Evolutionary conservation across 495 filamentous ascomycete species (phyloP).

Genomic region (Penicillium argentinense): DNA sequence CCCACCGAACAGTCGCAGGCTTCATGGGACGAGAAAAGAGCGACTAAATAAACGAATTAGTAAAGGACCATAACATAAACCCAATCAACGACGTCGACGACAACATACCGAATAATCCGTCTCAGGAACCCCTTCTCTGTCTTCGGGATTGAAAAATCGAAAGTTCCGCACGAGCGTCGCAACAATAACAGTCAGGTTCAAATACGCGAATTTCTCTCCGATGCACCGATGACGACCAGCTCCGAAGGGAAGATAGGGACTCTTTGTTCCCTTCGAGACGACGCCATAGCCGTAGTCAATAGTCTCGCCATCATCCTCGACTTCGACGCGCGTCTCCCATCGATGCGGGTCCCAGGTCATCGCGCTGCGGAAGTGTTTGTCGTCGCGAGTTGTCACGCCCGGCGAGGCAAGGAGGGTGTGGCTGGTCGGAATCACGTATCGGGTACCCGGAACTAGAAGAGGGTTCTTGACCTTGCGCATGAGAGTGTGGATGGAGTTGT

Average conservation of each 20-base stretch:
- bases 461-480: constrained; percentile 81
- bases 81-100: neutral
- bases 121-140: constrained; percentile 63
- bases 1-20: constrained; percentile 66
- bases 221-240: constrained; percentile 94
- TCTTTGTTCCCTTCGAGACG: constrained; percentile 80
- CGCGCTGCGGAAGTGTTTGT: constrained; percentile 78
- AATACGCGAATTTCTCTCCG: constrained; percentile 94
- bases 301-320: constrained; percentile 65
- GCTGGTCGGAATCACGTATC: constrained; percentile 71
- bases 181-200: constrained; percentile 83
- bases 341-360: constrained; percentile 82
- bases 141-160: constrained; percentile 70
- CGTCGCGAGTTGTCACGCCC: constrained; percentile 68
- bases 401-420: constrained; percentile 82
- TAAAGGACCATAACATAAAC: neutral
- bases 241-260: constrained; percentile 92
- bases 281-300: constrained; percentile 94
- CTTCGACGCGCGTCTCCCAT: constrained; percentile 64
- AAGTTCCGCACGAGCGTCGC: constrained; percentile 76
- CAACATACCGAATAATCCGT: constrained; percentile 83
- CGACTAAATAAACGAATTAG: constrained; percentile 24
- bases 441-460: constrained; percentile 74
- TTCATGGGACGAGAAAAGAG: constrained; percentile 57
- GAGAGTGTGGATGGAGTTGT: constrained; percentile 82